A percentile compares a stretch with the other conserved stretches of the same genome.
phyloP scores from a whole-genome alignment of 2,329 filamentous ascomycete genomes.

The Aspergillus cejpii region DNA sequence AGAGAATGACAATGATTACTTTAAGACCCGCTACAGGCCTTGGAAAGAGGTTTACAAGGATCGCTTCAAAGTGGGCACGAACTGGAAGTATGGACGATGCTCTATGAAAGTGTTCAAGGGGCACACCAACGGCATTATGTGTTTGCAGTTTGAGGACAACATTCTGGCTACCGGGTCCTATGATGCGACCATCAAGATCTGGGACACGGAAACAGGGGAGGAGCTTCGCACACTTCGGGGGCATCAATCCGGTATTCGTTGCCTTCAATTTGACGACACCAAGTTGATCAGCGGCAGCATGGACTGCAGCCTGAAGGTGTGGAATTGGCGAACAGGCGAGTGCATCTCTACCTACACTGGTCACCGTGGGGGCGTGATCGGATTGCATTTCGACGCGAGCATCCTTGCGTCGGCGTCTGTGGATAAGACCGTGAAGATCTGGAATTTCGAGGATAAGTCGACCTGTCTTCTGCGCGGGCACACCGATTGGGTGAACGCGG shows the following conservation, averaged over 20 bases:
- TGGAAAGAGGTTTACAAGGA: slow-evolving; percentile 99
- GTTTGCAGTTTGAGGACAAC: slow-evolving; percentile 74
- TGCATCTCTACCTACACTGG: slow-evolving; percentile 74
- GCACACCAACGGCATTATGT: slow-evolving; percentile 81
- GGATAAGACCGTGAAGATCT: slow-evolving; percentile 84
- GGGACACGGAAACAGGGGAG: slow-evolving; percentile 84
- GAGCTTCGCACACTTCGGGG: slow-evolving; percentile 78
- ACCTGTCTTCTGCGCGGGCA: slow-evolving; percentile 77
- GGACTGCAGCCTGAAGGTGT: slow-evolving; percentile 81
- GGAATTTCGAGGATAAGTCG: slow-evolving; percentile 80
- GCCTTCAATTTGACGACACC: slow-evolving; percentile 85
- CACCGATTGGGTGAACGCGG: slow-evolving; percentile 93
- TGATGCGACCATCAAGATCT: slow-evolving; percentile 90
- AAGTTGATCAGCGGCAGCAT: slow-evolving; percentile 87
- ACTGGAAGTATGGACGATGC: slow-evolving; percentile 94
- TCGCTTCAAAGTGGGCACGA: slow-evolving; percentile 88
- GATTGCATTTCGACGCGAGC: slow-evolving; percentile 77
- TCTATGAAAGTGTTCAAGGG: slow-evolving; percentile 77
- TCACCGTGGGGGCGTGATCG: slow-evolving; percentile 76
- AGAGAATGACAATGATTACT: slow-evolving; percentile 42
- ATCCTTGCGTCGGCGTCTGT: slow-evolving; percentile 83
- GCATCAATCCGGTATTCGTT: slow-evolving; percentile 75
- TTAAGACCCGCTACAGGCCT: slow-evolving; percentile 53
- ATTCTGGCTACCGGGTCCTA: slow-evolving; percentile 92
- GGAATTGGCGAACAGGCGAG: slow-evolving; percentile 92